Evolutionary conservation across 176 grass and related monocot genomes (phyloP), one percentile per base, ranked within the genome.

Genomic region (Juncus effusus): DNA sequence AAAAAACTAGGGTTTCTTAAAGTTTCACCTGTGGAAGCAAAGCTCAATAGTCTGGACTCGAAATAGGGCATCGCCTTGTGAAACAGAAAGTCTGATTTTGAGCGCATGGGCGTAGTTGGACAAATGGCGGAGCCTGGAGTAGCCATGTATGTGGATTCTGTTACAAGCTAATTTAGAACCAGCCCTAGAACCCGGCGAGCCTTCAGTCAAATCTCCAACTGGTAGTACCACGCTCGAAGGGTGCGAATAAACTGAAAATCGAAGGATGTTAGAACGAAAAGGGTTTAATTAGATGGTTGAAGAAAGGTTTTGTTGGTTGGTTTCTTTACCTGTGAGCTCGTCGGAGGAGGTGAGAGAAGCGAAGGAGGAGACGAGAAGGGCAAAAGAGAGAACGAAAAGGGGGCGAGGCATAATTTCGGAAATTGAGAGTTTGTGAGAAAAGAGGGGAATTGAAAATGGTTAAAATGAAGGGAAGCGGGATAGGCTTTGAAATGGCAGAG

Each of bases 21-120:
- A 39, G 9, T 3, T 47, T 14, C 42, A 97, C 94, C 76, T 40
- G 75, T 97, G 94, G 56, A 97, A 89, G 85, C 94, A 97, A 13
- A 97, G 51, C 78, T 92, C 93, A 52, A 82, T 82, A 5, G 77
- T 80, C 37, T 77, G 76, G 72, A 74, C n/a, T 37, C 88, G 82
- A 62, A 85, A 76, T 14, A 62, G 7, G 12, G 65, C 58, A 62
- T 79, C 71, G 1, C 51, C 44, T 40, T 70, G 71, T 12, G 78
- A 63, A 38, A 84, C 61, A 60, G 84, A 84, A 42, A 65, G 71
- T 12, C 65, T 73, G 6, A 92, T 36, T 56, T 82, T 87, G 11
- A 89, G 72, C 1, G 85, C 82, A 66, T 92, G 77, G 59, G 86
- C 81, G 51, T 83, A 96, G 51, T 82, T 86, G 12, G 62, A 79